phyloP scores from a whole-genome alignment of 2,329 filamentous ascomycete species.

The Macrophomina phaseolina region DNA sequence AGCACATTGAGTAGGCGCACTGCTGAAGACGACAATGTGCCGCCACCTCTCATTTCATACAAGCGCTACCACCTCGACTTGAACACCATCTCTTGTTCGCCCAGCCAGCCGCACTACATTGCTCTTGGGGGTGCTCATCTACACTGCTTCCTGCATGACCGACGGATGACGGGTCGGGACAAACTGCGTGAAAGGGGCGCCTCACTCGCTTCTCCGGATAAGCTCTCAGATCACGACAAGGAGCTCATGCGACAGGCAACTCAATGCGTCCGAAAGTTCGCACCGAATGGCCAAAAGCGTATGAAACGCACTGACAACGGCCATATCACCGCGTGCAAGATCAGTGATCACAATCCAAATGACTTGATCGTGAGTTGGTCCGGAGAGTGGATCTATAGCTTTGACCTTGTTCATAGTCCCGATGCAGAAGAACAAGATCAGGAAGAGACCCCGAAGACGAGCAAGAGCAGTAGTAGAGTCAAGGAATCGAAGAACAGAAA shows the following conservation, averaged over 20 bases:
- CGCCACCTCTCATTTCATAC: conserved; percentile 70
- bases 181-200: conserved; percentile 59
- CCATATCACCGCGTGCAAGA: conserved; percentile 74
- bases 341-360: conserved; percentile 71
- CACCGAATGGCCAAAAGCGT: conserved; percentile 62
- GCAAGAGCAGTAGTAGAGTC: conserved; percentile 25
- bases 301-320: conserved; percentile 62
- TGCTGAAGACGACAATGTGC: conserved; percentile 57
- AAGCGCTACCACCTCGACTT: conserved; percentile 67
- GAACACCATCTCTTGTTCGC: conserved; percentile 71
- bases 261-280: conserved; percentile 69
- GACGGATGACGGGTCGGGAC: conserved; percentile 70
- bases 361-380: conserved; percentile 73
- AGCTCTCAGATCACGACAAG: conserved; percentile 53
- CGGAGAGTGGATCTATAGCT: conserved; percentile 69
- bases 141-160: conserved; percentile 72
- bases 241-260: conserved; percentile 65
- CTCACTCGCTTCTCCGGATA: conserved; percentile 48
- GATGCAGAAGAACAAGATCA: conserved; percentile 55
- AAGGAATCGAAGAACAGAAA: conserved; percentile 54
- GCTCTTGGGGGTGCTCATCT: conserved; percentile 71
- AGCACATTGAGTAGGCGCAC: conserved; percentile 5
- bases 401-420: conserved; percentile 65
- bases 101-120: conserved; percentile 72
- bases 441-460: not conserved